Evolutionary conservation across 257 asterid species (phyloP).

Genomic region (Plantago ovata): DNA sequence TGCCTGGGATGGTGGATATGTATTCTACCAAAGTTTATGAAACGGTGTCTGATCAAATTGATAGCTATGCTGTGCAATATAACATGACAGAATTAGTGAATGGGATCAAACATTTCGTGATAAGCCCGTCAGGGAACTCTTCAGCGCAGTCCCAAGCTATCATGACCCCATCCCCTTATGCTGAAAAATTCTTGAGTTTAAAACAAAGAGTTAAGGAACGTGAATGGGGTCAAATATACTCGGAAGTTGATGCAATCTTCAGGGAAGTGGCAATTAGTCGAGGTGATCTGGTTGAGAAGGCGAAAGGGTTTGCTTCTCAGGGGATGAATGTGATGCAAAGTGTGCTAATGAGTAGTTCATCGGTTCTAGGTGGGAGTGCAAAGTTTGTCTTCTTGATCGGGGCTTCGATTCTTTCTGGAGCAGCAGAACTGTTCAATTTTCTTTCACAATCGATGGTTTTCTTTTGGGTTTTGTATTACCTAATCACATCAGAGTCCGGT

Average conservation of each 20-base stretch:
- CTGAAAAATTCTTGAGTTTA: slow-evolving; percentile 66
- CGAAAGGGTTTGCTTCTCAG: slow-evolving; percentile 82
- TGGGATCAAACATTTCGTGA: slow-evolving; percentile 72
- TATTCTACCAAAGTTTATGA: slow-evolving; percentile 69
- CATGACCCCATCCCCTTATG: slow-evolving; percentile 60
- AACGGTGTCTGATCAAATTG: slow-evolving; percentile 78
- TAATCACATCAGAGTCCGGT: slow-evolving; percentile 93
- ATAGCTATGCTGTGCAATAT: slow-evolving; percentile 74
- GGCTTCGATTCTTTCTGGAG: slow-evolving; percentile 81
- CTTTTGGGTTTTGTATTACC: slow-evolving; percentile 79
- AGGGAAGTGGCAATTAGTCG: slow-evolving; percentile 69
- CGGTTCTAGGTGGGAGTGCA: slow-evolving; percentile 76
- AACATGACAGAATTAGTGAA: slow-evolving; percentile 77
- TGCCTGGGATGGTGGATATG: slow-evolving; percentile 84
- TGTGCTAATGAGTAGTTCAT: slow-evolving; percentile 57
- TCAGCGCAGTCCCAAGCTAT: slow-evolving; percentile 47
- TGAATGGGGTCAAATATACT: slow-evolving; percentile 71
- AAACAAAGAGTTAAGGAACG: slow-evolving; percentile 56
- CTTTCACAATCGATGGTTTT: slow-evolving; percentile 82
- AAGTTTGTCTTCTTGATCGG: slow-evolving; percentile 59
- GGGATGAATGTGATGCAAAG: slow-evolving; percentile 78
- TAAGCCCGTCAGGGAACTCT: slow-evolving; percentile 38
- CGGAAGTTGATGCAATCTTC: slow-evolving; percentile 59
- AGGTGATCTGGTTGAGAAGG: slow-evolving; percentile 79
- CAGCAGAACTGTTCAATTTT: slow-evolving; percentile 76